Percentiles rank a stretch among this genome's conserved stretches.
phyloP scores from a whole-genome alignment of 768 basidiomycete genomes.

The Tephrocybe sp. region DNA sequence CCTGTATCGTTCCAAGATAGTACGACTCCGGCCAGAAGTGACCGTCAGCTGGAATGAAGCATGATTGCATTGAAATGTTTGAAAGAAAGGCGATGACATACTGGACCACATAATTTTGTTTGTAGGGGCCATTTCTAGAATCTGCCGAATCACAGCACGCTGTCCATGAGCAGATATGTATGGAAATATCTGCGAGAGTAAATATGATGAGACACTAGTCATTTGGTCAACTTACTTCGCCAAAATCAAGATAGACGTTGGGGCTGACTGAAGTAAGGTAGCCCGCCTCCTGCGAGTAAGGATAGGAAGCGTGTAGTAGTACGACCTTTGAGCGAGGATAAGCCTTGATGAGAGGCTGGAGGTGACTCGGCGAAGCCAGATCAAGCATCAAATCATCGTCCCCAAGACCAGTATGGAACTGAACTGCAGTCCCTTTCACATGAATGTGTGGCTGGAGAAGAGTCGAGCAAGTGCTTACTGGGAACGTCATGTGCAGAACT shows the following conservation, averaged over 20 bases:
- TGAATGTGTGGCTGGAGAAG: neutral
- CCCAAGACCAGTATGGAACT: constrained; percentile 84
- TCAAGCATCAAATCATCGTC: constrained; percentile 67
- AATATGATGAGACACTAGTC: neutral
- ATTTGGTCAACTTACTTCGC: constrained; percentile 49
- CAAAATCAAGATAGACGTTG: constrained; percentile 81
- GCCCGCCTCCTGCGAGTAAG: constrained; percentile 75
- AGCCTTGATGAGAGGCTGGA: constrained; percentile 69
- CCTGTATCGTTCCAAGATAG: constrained; percentile 67
- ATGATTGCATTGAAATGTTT: neutral
- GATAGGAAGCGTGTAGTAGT: constrained; percentile 76
- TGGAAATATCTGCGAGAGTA: constrained; percentile 55
- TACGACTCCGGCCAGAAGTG: constrained; percentile 80
- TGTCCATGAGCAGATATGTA: constrained; percentile 66
- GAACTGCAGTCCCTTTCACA: too few relatives aligned
- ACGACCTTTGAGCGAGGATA: constrained; percentile 63
- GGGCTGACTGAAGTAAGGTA: constrained; percentile 71
- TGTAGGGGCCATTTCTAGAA: constrained; percentile 71
- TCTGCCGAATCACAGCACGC: constrained; percentile 53
- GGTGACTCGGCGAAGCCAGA: constrained; percentile 59
- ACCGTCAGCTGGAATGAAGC: constrained; percentile 56
- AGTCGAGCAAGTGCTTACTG: constrained; percentile 35
- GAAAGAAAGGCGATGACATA: constrained; percentile 28
- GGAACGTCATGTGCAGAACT: constrained; percentile 58
- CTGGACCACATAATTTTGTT: constrained; percentile 85